phyloP scores from a whole-genome alignment of 148 eudicot species.

The Dysphania ambrosioides region DNA sequence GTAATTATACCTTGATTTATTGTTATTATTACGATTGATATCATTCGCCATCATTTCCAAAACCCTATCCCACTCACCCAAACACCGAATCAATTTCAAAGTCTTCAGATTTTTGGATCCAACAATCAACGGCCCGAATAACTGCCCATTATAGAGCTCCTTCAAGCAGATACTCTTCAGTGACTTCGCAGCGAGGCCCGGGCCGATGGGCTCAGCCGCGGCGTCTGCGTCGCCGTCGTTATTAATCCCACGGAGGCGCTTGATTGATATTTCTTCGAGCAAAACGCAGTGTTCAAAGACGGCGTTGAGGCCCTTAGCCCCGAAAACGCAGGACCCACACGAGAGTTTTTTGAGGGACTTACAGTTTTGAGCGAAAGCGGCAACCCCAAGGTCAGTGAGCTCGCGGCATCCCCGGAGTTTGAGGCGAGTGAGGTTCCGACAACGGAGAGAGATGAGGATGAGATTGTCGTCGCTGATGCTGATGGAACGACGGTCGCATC shows the following conservation, averaged over 20 bases:
- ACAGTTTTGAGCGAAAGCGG: conserved; percentile 45
- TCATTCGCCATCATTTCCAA: conserved; percentile 38
- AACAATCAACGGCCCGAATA: conserved; percentile 56
- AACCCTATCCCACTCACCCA: conserved; percentile 75
- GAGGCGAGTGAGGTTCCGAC: conserved; percentile 47
- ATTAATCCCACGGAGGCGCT: conserved; percentile 42
- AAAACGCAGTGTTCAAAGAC: conserved; percentile 37
- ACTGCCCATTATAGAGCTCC: conserved; percentile 69
- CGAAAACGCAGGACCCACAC: conserved; percentile 55
- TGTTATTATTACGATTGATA: no score
- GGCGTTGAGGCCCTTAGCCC: conserved; percentile 51
- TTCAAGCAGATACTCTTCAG: conserved; percentile 56
- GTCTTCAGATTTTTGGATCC: conserved; percentile 56
- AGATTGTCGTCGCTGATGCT: conserved; percentile 41
- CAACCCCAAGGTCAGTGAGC: conserved; percentile 38
- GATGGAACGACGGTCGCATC: conserved; percentile 44
- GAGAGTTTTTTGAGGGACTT: conserved; percentile 38
- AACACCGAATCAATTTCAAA: conserved; percentile 52
- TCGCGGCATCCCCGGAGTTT: conserved; percentile 50
- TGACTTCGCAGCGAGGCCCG: conserved; percentile 39
- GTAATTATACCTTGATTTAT: background rate
- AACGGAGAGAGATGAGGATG: conserved; percentile 38
- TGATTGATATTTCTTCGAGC: conserved; percentile 48
- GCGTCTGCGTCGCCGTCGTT: conserved; percentile 22
- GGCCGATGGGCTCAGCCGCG: conserved; percentile 39